Percentiles rank a stretch among this genome's conserved stretches.
These are phyloP conservation scores for Tardiomyces blankii DNA, from an alignment of 1,139 yeast species.

Conservation along the genomic window DNA sequence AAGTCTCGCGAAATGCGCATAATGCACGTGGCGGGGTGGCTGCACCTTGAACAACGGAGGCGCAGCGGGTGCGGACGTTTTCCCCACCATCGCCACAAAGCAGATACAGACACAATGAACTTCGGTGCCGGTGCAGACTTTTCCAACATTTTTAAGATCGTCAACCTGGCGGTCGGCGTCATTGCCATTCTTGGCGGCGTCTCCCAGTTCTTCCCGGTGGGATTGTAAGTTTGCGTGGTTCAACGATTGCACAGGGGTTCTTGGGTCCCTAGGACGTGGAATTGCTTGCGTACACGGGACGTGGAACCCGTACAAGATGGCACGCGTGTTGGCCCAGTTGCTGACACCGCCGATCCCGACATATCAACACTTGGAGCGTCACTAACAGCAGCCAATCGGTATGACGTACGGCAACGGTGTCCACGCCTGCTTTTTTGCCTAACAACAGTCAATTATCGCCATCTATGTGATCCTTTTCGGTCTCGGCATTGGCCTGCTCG, in stretches of 20 bases:
- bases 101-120: neutral
- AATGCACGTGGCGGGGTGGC: no score
- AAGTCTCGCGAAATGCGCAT: no score
- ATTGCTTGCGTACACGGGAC: no score
- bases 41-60: no score
- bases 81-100: no score
- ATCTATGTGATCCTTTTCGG: conserved; percentile 47
- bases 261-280: no score
- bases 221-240: conserved; percentile 36
- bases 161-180: conserved; percentile 54
- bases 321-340: no score
- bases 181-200: conserved; percentile 45
- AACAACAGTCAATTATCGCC: conserved; percentile 40
- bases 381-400: conserved; percentile 14
- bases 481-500: conserved; percentile 41
- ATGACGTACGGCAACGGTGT: neutral
- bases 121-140: neutral
- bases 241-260: neutral
- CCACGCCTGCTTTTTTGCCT: neutral
- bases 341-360: no score
- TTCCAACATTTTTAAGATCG: conserved; percentile 45
- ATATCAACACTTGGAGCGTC: neutral
- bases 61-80: no score
- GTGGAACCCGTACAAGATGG: no score
- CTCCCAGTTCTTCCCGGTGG: conserved; percentile 46